A percentile compares a stretch with the other conserved stretches of the same genome.
Evolutionary conservation across 352 stramenopile species (phyloP).

Genomic region (Phytopythium chamaehyphon): DNA sequence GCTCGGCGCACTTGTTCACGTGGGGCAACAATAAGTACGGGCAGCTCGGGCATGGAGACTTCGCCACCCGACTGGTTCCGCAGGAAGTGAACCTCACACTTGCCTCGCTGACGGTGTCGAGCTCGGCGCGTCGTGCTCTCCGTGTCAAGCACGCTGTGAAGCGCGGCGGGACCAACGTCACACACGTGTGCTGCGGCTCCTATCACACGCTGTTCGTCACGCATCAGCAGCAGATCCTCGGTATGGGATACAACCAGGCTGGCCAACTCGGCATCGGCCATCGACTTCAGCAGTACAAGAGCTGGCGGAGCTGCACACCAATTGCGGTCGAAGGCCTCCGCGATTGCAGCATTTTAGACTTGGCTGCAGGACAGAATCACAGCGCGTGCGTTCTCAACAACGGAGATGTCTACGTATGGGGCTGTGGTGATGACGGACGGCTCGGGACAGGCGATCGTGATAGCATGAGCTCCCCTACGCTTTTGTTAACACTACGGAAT

Average conservation of each 20-base stretch:
- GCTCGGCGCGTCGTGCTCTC: conserved; percentile 43
- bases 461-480: conserved; percentile 27
- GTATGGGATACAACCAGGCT: conserved; percentile 79
- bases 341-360: conserved; percentile 59
- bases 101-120: conserved; percentile 16
- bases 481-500: conserved; percentile 35
- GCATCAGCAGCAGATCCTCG: conserved; percentile 69
- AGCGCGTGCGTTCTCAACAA: conserved; percentile 70
- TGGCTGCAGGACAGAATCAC: conserved; percentile 71
- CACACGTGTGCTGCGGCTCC: conserved; percentile 57
- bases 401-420: conserved; percentile 72
- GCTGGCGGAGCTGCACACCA: conserved; percentile 67
- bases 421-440: conserved; percentile 61
- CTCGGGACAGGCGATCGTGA: conserved; percentile 44
- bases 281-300: conserved; percentile 47
- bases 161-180: conserved; percentile 49
- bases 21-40: conserved; percentile 77
- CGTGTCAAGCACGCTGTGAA: conserved; percentile 60
- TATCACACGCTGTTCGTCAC: conserved; percentile 73
- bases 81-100: conserved; percentile 53
- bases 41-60: conserved; percentile 62
- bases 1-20: conserved; percentile 56
- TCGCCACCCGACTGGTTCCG: conserved; percentile 30
- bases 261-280: conserved; percentile 69
- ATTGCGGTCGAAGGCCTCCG: conserved; percentile 40